These are phyloP conservation scores for Chondrostereum purpureum DNA, from an alignment of 1,284 basidiomycete species.

Conservation along the genomic window DNA sequence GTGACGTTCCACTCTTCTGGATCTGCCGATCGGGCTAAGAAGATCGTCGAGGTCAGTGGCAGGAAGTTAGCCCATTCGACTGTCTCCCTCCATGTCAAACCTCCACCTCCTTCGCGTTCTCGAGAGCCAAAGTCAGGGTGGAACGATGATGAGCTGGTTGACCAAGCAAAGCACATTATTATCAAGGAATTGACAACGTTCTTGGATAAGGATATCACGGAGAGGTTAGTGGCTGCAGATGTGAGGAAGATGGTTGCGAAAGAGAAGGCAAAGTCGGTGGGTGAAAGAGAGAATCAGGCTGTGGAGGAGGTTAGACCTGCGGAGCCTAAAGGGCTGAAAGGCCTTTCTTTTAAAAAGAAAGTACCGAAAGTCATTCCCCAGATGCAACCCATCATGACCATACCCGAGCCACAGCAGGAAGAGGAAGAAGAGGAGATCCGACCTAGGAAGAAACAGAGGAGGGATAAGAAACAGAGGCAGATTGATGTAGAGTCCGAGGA, in stretches of 20 bases:
- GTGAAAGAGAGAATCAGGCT: conserved; percentile 14
- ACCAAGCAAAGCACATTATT: conserved; percentile 55
- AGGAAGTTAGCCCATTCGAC: conserved; percentile 53
- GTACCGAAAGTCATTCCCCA: conserved; percentile 1
- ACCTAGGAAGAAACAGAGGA: conserved; percentile 32
- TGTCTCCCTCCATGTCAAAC: conserved; percentile 50
- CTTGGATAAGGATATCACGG: conserved; percentile 67
- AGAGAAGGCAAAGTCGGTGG: conserved; percentile 33
- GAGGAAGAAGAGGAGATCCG: conserved; percentile 16
- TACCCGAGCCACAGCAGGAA: conserved; percentile 37
- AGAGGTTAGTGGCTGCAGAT: conserved; percentile 54
- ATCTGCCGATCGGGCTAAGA: conserved; percentile 54
- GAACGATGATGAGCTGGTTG: conserved; percentile 54
- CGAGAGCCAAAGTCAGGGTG: conserved; percentile 33
- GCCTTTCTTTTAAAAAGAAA: conserved; percentile 3
- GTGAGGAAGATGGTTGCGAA: conserved; percentile 49
- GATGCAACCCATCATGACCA: conserved; percentile 7
- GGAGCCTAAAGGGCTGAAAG: background rate
- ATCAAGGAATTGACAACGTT: conserved; percentile 52
- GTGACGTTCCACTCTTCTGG: conserved; percentile 58
- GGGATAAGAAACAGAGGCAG: conserved; percentile 16
- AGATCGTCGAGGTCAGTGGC: conserved; percentile 37
- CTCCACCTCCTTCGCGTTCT: conserved; percentile 38
- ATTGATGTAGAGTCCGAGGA: conserved; percentile 32
- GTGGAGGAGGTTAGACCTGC: conserved; percentile 22